A percentile compares a stretch with the other conserved stretches of the same genome.
These are phyloP conservation scores for Cordyceps cicadae DNA, from an alignment of 2,329 filamentous ascomycete species.

Conservation along the genomic window DNA sequence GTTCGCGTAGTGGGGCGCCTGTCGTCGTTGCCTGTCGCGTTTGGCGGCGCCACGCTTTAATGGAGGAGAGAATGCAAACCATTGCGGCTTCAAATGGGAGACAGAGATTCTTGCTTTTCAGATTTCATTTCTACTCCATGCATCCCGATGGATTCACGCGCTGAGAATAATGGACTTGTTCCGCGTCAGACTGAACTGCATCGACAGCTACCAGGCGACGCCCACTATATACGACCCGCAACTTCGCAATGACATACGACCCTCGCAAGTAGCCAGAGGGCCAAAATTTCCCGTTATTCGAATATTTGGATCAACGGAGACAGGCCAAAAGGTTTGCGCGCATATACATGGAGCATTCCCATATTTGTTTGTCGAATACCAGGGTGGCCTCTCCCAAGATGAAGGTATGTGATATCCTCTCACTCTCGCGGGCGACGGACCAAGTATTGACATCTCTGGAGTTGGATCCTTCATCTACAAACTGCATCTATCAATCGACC, in stretches of 20 bases:
- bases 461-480: conserved; percentile 69
- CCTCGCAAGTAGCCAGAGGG: conserved; percentile 50
- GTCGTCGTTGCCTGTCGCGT: conserved; percentile 3
- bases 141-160: conserved; percentile 15
- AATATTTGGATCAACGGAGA: conserved; percentile 87
- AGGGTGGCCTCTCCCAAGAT: conserved; percentile 56
- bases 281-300: conserved; percentile 79
- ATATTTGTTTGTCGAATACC: conserved; percentile 87
- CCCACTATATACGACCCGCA: conserved; percentile 75
- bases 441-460: conserved; percentile 22
- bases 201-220: conserved; percentile 84
- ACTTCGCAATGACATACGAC: conserved; percentile 56
- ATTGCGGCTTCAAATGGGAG: neutral
- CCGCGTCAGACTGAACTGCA: conserved; percentile 85
- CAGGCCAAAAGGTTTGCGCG: conserved; percentile 90
- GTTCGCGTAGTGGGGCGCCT: conserved; percentile 15
- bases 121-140: neutral
- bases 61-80: neutral
- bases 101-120: neutral
- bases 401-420: conserved; percentile 46
- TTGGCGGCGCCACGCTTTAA: neutral
- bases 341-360: conserved; percentile 95
- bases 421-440: neutral
- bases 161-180: conserved; percentile 53
- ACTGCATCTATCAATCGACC: conserved; percentile 81